Evolutionary conservation across 2,329 filamentous ascomycete genomes (phyloP), one percentile per base, ranked within the genome.

Genomic region (Venturia asperata): DNA sequence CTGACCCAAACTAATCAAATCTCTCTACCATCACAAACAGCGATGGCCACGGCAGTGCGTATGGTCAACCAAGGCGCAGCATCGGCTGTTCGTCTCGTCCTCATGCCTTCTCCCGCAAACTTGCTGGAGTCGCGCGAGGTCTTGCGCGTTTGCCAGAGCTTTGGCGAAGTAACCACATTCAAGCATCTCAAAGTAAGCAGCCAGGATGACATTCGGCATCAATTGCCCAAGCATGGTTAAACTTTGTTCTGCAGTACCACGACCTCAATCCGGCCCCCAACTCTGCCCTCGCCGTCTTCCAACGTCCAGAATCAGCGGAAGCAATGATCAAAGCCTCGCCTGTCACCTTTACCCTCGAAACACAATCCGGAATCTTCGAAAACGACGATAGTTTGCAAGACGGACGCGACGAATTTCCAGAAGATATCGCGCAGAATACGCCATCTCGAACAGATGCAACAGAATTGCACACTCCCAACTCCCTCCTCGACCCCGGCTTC

Each of bases 61-160:
- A 52, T 47, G 24, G 34, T 10, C 34, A 24, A 11, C 19, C 27
- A 37, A 45, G 52, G 43, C 37, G 63, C 49, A 19, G 70, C 70
- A 61, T 77, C 79, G 61, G 78, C 77, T 11, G 73, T 83, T 9
- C 79, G 82, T 67, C 66, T 83, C 65, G 74, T 75, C 64, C 78
- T 82, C 64, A 71, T 75, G 21, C 81, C 81, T 4, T 77, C 79
- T 0, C 79, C 79, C 0, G 72, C 77, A 30, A 78, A 77, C 67
- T 69, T 82, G 34, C 75, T 74, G n/a, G 80, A 82, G 65, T 80
- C 78, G 64, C 76, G 80, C 58, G 77, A 81, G 68, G 76, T 83
- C 49, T 71, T 81, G 52, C 76, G 77, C 45, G 71, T 82, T 63
- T 71, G 82, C 64, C 77, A 80, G 67, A 74, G 76, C 63, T 82